Conservation (phyloP, 768 basidiomycete species). For the Peribolospora kevripleyi region DNA sequence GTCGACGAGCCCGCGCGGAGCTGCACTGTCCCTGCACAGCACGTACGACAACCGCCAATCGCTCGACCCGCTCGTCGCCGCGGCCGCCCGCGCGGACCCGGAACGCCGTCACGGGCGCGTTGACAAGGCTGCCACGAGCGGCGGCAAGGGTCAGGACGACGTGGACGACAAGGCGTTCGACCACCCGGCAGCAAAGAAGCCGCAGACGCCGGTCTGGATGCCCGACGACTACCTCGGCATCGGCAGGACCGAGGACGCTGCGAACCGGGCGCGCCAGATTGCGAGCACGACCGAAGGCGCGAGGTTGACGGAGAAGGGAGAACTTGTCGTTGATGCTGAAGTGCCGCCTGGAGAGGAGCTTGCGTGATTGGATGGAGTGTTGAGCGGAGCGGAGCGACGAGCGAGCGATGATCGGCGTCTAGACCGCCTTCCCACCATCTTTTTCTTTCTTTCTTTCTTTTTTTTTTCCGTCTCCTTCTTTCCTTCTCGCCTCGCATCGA, state of each 20-base stretch:
- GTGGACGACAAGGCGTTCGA: conserved; percentile 33
- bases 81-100: conserved; percentile 9
- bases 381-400: too few relatives aligned
- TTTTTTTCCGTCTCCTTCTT: too few relatives aligned
- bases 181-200: conserved; percentile 47
- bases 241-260: conserved; percentile 34
- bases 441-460: too few relatives aligned
- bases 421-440: too few relatives aligned
- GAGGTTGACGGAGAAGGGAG: conserved; percentile 13
- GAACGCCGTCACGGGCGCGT: conserved; percentile 4
- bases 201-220: conserved; percentile 59
- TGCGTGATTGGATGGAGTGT: too few relatives aligned
- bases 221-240: conserved; percentile 49
- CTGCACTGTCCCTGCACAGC: not conserved
- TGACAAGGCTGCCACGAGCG: not conserved
- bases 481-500: too few relatives aligned
- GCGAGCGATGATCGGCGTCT: too few relatives aligned
- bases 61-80: conserved; percentile 6
- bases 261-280: conserved; percentile 32
- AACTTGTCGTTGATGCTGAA: not conserved
- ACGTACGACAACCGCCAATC: conserved; percentile 7
- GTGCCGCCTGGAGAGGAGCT: too few relatives aligned
- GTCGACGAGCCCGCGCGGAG: not conserved
- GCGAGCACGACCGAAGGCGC: conserved; percentile 29
- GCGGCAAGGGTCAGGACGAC: conserved; percentile 11